Evolutionary conservation across 768 basidiomycete species (phyloP).

Genomic region (Pholiota microspora): DNA sequence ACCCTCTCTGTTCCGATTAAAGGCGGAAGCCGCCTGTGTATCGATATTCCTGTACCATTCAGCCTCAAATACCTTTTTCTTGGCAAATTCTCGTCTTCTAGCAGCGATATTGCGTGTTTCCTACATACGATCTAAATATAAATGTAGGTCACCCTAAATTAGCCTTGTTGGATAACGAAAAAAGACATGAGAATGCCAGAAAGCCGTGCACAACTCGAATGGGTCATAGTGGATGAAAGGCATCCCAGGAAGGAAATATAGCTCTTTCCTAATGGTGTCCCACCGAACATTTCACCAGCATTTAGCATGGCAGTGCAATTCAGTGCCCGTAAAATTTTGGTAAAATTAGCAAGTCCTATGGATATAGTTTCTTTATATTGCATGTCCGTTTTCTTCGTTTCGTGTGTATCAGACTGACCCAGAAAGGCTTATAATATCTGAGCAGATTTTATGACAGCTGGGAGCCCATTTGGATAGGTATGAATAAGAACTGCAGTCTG

Average conservation of each 20-base stretch:
- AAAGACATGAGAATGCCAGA: slow-evolving; percentile 1
- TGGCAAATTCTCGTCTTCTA: slow-evolving; percentile 2
- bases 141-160: background rate
- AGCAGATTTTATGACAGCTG: background rate
- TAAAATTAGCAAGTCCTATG: background rate
- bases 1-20: background rate
- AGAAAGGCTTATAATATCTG: background rate
- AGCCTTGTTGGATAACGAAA: background rate
- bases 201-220: background rate
- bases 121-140: background rate
- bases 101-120: background rate
- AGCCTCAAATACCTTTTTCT: background rate
- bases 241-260: background rate
- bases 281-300: too few species aligned
- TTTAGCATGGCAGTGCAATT: slow-evolving; percentile 1
- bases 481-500: background rate
- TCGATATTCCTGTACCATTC: background rate
- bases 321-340: background rate
- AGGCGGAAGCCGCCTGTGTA: background rate
- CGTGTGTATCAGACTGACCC: background rate
- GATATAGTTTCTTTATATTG: background rate
- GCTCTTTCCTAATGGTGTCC: background rate
- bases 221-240: background rate
- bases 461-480: background rate
- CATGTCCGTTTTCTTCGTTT: background rate